phyloP scores from a whole-genome alignment of 177 flowering plant genomes.

The Telopea speciosissima region DNA sequence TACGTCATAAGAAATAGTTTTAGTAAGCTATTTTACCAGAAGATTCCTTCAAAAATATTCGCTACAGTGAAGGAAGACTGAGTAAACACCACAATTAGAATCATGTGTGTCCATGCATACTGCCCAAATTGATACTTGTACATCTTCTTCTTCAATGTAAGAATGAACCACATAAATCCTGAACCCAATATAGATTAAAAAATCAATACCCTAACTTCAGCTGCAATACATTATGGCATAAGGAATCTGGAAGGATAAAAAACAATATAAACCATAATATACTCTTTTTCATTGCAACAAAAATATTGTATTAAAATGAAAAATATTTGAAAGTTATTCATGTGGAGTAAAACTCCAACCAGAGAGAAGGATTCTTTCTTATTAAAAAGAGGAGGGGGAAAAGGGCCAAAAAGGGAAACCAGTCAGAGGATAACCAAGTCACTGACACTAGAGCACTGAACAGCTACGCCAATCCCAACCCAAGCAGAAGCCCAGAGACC shows the following conservation, averaged over 20 bases:
- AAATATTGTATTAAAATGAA: no score
- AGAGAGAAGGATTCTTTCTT: no score
- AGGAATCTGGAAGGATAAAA: background rate
- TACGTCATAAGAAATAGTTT: background rate
- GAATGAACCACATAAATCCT: constrained; percentile 99
- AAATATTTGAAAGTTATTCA: background rate
- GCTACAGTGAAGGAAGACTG: constrained; percentile 94
- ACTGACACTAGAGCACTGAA: no score
- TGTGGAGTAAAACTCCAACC: no score
- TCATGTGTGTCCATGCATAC: constrained; percentile 99
- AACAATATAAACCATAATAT: background rate
- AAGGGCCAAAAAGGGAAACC: no score
- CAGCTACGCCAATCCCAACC: no score
- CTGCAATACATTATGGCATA: background rate
- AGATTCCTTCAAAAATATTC: constrained; percentile 93
- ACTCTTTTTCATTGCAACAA: no score
- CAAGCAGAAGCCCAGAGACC: no score
- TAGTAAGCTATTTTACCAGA: constrained; percentile 54
- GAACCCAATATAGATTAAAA: constrained; percentile 13
- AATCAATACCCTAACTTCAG: background rate
- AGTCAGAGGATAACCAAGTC: no score
- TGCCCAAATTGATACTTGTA: constrained; percentile 99
- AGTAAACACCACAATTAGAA: constrained; percentile 81
- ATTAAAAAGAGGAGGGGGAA: no score
- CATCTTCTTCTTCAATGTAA: constrained; percentile 93